A percentile compares a stretch with the other conserved stretches of the same genome.
Conservation (phyloP, 176 grass and related monocot species). For the Avena sativa region DNA sequence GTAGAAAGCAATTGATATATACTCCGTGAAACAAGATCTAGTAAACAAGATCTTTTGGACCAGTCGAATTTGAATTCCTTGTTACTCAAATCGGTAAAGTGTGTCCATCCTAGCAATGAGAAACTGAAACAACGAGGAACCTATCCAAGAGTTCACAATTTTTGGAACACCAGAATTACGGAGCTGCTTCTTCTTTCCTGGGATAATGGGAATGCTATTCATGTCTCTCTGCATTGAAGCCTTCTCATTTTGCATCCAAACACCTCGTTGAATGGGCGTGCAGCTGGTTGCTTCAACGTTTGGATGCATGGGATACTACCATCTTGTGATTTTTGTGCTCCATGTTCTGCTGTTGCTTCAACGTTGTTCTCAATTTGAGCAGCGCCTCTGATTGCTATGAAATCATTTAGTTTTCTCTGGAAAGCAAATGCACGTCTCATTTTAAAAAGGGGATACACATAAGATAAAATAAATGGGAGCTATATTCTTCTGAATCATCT, state of each 20-base stretch:
- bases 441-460: background rate
- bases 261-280: no score
- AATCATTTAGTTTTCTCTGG: background rate
- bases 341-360: no score
- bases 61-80: background rate
- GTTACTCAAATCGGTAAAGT: background rate
- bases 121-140: background rate
- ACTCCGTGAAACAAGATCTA: background rate
- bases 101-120: constrained; percentile 10
- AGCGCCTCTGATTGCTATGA: background rate
- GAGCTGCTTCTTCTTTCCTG: background rate
- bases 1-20: background rate
- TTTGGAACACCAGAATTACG: background rate
- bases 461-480: background rate
- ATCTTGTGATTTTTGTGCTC: no score
- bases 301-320: no score
- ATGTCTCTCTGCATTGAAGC: no score
- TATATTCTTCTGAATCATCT: background rate
- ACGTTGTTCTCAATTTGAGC: background rate
- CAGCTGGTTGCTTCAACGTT: no score
- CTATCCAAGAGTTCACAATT: background rate
- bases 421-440: no score
- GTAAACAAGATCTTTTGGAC: background rate
- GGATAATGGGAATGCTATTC: no score
- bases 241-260: no score